Evolutionary conservation across 345 rosid genomes (phyloP).

Genomic region (Schrenkiella parvula): DNA sequence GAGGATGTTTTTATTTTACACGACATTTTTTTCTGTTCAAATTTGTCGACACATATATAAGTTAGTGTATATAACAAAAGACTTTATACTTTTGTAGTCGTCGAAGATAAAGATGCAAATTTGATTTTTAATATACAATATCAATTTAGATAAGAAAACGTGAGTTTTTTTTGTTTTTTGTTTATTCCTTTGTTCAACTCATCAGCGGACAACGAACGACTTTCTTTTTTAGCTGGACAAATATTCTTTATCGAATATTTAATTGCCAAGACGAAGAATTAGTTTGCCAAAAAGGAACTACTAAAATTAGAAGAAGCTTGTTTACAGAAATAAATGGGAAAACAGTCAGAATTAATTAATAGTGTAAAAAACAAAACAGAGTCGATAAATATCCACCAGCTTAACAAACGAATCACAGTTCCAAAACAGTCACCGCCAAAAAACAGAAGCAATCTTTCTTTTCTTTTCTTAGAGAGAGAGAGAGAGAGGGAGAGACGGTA

Average conservation of each 20-base stretch:
- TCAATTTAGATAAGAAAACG: not conserved
- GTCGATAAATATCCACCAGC: slow-evolving; percentile 31
- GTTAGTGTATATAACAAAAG: not conserved
- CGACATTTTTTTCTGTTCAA: slow-evolving; percentile 22
- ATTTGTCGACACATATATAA: slow-evolving; percentile 14
- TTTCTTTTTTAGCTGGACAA: not conserved
- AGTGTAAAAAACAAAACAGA: not conserved
- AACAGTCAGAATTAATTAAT: not conserved
- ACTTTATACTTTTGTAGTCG: not conserved
- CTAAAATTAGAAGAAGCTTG: not conserved
- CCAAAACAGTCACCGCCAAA: slow-evolving; percentile 29
- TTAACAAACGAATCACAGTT: slow-evolving; percentile 13
- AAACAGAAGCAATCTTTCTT: slow-evolving; percentile 27
- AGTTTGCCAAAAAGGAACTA: not conserved
- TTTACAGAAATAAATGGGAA: not conserved
- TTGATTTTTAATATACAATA: not conserved
- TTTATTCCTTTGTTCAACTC: not conserved
- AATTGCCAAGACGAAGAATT: not conserved
- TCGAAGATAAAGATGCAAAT: not conserved
- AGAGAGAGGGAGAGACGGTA: slow-evolving; percentile 12
- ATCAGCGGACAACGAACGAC: not conserved
- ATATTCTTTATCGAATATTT: not conserved
- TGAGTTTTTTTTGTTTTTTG: too few relatives aligned
- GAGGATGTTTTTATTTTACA: slow-evolving; percentile 17
- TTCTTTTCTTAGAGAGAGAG: slow-evolving; percentile 12